phyloP scores from a whole-genome alignment of 495 filamentous ascomycete species.

The Lophium mytilinum region DNA sequence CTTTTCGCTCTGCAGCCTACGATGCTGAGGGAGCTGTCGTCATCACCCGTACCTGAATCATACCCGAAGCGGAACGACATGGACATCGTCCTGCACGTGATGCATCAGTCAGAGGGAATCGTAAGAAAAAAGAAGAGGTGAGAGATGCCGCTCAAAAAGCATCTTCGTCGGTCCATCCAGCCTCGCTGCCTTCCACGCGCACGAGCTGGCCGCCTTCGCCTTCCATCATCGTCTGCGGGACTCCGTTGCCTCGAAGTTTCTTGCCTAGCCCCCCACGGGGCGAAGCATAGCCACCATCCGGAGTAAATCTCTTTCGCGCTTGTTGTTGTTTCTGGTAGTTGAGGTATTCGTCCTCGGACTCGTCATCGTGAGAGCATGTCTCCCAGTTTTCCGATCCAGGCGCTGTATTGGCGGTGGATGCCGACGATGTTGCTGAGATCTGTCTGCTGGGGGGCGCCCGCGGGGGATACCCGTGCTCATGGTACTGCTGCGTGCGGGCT shows the following conservation, averaged over 20 bases:
- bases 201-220: conserved; percentile 23
- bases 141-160: conserved; percentile 20
- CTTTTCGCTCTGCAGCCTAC: not conserved
- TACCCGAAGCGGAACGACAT: conserved; percentile 10
- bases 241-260: conserved; percentile 27
- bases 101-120: conserved; percentile 11
- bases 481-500: conserved; percentile 25
- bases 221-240: conserved; percentile 23
- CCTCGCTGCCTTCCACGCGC: conserved; percentile 34
- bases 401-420: conserved; percentile 49
- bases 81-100: conserved; percentile 14
- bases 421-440: conserved; percentile 55
- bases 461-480: conserved; percentile 39
- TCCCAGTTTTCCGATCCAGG: conserved; percentile 94
- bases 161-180: conserved; percentile 38
- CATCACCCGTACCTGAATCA: conserved; percentile 2
- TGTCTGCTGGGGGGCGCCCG: conserved; percentile 49
- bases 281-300: conserved; percentile 45
- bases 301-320: conserved; percentile 55
- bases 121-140: conserved; percentile 3
- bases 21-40: not conserved
- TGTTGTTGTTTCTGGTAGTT: conserved; percentile 71
- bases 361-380: conserved; percentile 48
- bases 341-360: conserved; percentile 45
- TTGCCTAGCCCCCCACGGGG: conserved; percentile 34